These are phyloP conservation scores for Cadophora sp. DNA, from an alignment of 2,329 filamentous ascomycete genomes.

Conservation along the genomic window DNA sequence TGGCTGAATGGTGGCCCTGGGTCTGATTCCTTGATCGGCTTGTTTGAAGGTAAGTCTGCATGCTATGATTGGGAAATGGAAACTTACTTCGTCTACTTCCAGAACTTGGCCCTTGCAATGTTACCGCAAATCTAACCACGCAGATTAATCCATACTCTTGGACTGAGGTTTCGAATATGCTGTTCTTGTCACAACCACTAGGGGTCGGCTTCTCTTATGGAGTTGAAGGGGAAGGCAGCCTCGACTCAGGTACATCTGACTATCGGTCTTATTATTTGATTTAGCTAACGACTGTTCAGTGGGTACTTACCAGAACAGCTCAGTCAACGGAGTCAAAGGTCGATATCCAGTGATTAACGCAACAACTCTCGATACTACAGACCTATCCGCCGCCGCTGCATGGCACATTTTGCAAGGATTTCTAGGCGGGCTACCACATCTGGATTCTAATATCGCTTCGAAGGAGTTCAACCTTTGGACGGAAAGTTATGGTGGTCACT, in stretches of 20 bases:
- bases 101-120: conserved; percentile 50
- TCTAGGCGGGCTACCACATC: conserved; percentile 53
- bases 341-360: conserved; percentile 47
- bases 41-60: conserved; percentile 49
- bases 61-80: no score
- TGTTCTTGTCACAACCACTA: conserved; percentile 64
- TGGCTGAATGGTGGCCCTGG: conserved; percentile 63
- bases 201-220: conserved; percentile 73
- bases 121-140: conserved; percentile 43
- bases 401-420: conserved; percentile 64
- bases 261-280: not conserved
- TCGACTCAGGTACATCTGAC: conserved; percentile 26
- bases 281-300: not conserved
- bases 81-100: conserved; percentile 17
- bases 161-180: conserved; percentile 62
- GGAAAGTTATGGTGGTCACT: conserved; percentile 68
- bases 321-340: conserved; percentile 31
- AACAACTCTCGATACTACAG: conserved; percentile 58
- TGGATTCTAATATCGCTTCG: conserved; percentile 35
- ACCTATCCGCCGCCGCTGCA: conserved; percentile 59
- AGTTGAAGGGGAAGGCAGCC: conserved; percentile 36
- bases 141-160: conserved; percentile 64
- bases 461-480: conserved; percentile 62
- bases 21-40: conserved; percentile 58
- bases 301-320: conserved; percentile 28